Evolutionary conservation across 2,329 filamentous ascomycete species (phyloP).

Genomic region (Chrysosporium keratinophilum): DNA sequence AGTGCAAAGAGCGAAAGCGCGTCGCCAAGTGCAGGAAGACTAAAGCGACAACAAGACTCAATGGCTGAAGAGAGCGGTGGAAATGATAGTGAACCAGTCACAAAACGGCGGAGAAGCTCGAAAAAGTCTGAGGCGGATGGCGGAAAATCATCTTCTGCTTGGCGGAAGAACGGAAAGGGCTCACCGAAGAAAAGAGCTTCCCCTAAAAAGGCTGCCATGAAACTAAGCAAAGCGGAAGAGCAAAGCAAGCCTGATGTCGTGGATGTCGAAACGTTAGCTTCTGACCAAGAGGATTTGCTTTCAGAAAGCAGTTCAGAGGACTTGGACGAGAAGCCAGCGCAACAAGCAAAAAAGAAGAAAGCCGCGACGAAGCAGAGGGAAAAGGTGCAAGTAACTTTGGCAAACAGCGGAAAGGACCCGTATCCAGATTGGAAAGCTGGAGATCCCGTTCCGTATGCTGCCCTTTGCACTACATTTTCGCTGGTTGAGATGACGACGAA

Average conservation of each 20-base stretch:
- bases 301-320: slow-evolving; percentile 45
- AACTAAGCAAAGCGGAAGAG: slow-evolving; percentile 11
- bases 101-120: slow-evolving; percentile 42
- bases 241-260: slow-evolving; percentile 24
- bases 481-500: slow-evolving; percentile 92
- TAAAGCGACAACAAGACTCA: slow-evolving; percentile 34
- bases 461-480: slow-evolving; percentile 87
- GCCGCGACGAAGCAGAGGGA: slow-evolving; percentile 64
- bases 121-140: slow-evolving; percentile 16
- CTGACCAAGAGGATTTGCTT: slow-evolving; percentile 26
- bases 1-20: slow-evolving; percentile 14
- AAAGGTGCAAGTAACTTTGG: slow-evolving; percentile 67
- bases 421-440: slow-evolving; percentile 92
- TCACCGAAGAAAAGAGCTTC: slow-evolving; percentile 12
- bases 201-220: slow-evolving; percentile 20
- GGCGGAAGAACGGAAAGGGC: not conserved
- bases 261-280: slow-evolving; percentile 25
- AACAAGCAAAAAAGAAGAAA: slow-evolving; percentile 53
- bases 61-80: slow-evolving; percentile 39
- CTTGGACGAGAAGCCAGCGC: slow-evolving; percentile 26
- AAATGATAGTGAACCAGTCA: slow-evolving; percentile 50
- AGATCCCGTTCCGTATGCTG: slow-evolving; percentile 83
- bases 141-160: not conserved
- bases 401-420: slow-evolving; percentile 59
- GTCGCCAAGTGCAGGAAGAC: slow-evolving; percentile 18